Evolutionary conservation across 768 basidiomycete species (phyloP), one percentile per base, ranked within the genome.

Genomic region (Suillus fuscotomentosus): DNA sequence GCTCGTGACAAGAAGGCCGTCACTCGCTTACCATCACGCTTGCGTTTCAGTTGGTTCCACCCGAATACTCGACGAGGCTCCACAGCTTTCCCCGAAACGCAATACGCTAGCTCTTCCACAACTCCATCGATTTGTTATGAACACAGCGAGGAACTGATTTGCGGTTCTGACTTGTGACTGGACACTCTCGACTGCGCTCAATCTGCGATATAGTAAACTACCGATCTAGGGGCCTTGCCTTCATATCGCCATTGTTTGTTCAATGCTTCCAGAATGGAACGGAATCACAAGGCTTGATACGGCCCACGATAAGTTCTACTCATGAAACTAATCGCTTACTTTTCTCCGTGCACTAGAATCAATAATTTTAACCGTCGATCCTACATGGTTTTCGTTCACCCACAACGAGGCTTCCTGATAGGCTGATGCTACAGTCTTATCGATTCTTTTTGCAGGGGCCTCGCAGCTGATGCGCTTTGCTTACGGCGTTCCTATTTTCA

Each of bases 391-490:
- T 59, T 42, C 57, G 57, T 42, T 31, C 57, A 54, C 20, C 27
- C 56, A 42, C 39, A 42, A 59, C 20, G 57, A 59, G 57, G 41
- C 57, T 59, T 31, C 9, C 24, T 27, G 57, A 42, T 59, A 39
- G 56, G 57, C 57, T 59, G 27, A 42, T 27, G 24, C 11, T 24
- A 24, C 38, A 42, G 57, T 59, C 57, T 59, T 59, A 59, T 59
- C 57, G 24, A 59, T 24, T 61, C 34, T 5, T 60, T 61, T 41
- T 39, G 27, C 55, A 15, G 34, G 56, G 61, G 65, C 65, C 75
- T 72, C 68, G 75, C 73, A 63, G 74, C 48, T 75, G 74, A 75
- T 76, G 75, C 75, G 75, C 73, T 72, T 66, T 63, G 36, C 41
- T 72, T 74, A 69, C 73, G 73, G 69, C 75, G 62, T 57, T 57